Percentiles rank a stretch among this genome's conserved stretches.
Conservation (phyloP, 2,329 filamentous ascomycete species). For the Penicillium sp. region DNA sequence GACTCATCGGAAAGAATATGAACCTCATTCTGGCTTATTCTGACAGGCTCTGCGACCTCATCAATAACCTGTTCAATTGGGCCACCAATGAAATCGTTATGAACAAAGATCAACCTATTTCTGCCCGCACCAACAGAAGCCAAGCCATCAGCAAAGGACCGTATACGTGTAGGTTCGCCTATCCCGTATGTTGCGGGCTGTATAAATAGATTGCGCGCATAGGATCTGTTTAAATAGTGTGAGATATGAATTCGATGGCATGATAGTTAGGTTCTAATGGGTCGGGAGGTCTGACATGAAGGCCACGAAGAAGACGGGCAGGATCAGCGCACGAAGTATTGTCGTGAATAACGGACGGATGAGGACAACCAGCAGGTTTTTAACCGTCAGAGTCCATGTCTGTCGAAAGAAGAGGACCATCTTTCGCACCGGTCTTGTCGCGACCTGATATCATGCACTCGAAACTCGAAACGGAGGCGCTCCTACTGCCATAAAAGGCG, state of each 20-base stretch:
- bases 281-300: conserved; percentile 41
- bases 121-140: conserved; percentile 61
- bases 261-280: neutral
- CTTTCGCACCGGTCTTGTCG: neutral
- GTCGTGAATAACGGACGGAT: conserved; percentile 60
- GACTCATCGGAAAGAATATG: conserved; percentile 59
- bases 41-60: conserved; percentile 63
- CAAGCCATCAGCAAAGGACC: conserved; percentile 69
- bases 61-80: conserved; percentile 75
- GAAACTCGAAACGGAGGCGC: neutral
- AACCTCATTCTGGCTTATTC: conserved; percentile 51
- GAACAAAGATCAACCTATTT: conserved; percentile 76
- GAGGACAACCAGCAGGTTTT: conserved; percentile 61
- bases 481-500: neutral
- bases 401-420: conserved; percentile 52
- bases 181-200: conserved; percentile 78
- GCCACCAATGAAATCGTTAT: conserved; percentile 72
- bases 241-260: neutral
- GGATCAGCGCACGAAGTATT: conserved; percentile 59
- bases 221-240: conserved; percentile 50
- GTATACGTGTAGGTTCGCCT: conserved; percentile 64
- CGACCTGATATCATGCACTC: neutral
- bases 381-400: conserved; percentile 61
- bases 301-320: conserved; percentile 60
- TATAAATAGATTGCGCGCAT: conserved; percentile 82